Base-by-base conservation (phyloP, 2,329 filamentous ascomycete genomes). In the Zymoseptoria ardabiliae region DNA sequence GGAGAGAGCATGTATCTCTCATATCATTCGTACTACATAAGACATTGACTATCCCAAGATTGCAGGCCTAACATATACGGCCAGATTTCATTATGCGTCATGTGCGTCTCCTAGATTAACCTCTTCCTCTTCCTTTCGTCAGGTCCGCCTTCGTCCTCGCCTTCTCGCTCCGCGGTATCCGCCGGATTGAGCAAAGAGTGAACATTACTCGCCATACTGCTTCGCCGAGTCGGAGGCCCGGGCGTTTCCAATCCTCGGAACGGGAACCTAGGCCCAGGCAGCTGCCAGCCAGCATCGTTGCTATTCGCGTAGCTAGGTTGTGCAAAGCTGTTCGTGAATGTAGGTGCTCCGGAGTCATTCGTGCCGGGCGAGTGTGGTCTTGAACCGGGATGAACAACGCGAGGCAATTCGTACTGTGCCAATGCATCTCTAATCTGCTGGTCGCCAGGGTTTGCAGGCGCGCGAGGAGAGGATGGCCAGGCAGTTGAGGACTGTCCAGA, bases 121-220 rank as follows among this genome's bases (percentile, higher is more conserved):
- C 82, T 74, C 74, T 86, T 86, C 64, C 84, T 77, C 75, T 86
- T 87, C 61, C 85, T 77, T 60, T 86, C 84, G 20, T 85, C 83
- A 54, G 74, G 73, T 57, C 79, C 77, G 22, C 79, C 76, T 59
- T 85, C 79, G 59, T 88, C 85, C 69, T 87, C 85, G 52, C 85
- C 85, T 20, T 83, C 82, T 60, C 84, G 74, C 71, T 88, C 86
- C 1, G 82, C 83, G 1, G 85, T 88, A 65, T 87, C 85, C 13
- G 85, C 84, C 5, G 86, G 86, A 65, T 89, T 89, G 0, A 89
- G 77, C 22, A 89, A 72, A 5, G 81, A 85, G 70, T 87, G 84
- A 21, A 87, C 82, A 65, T 86, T 88, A 65, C 85, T 87, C 6
- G 86, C 86, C 86, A 89, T 88, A 68, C 85, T 88, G 23, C 84